These are phyloP conservation scores for Arthroderma uncinatum DNA, from an alignment of 2,329 filamentous ascomycete genomes.

Conservation along the genomic window DNA sequence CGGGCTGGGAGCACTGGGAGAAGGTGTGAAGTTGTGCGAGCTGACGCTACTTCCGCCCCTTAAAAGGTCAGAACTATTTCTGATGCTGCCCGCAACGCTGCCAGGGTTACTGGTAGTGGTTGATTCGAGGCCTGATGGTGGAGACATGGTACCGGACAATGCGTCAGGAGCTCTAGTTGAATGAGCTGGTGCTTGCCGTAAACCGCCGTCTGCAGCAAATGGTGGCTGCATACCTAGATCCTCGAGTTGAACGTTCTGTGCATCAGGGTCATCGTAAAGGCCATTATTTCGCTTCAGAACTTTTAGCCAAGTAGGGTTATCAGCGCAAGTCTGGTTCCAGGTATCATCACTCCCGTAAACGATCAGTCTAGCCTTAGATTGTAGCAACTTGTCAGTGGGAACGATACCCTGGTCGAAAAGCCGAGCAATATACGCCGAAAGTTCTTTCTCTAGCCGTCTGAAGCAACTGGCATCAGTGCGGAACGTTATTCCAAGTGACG, in stretches of 20 bases:
- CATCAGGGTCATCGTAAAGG: conserved; percentile 23
- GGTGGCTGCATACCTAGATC: conserved; percentile 35
- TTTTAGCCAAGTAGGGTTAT: conserved; percentile 37
- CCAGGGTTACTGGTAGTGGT: conserved; percentile 25
- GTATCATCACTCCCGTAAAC: conserved; percentile 25
- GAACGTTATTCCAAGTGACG: conserved; percentile 17
- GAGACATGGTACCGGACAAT: conserved; percentile 14
- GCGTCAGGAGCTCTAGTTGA: conserved; percentile 19
- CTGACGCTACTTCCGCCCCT: background rate
- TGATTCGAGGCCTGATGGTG: conserved; percentile 26
- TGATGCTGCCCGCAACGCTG: conserved; percentile 23
- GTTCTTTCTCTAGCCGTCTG: conserved; percentile 30
- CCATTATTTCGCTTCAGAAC: conserved; percentile 36
- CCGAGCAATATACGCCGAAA: conserved; percentile 30
- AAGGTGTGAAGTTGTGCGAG: conserved; percentile 15
- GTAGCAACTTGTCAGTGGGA: conserved; percentile 26
- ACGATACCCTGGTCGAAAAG: conserved; percentile 25
- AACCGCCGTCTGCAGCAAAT: conserved; percentile 30
- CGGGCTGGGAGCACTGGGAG: conserved; percentile 15
- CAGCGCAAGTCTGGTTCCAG: conserved; percentile 35
- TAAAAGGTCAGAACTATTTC: conserved; percentile 19
- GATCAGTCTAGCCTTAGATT: conserved; percentile 22
- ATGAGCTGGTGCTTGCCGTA: conserved; percentile 26
- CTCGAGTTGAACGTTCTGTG: conserved; percentile 26
- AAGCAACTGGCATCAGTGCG: conserved; percentile 33